phyloP scores from a whole-genome alignment of 2,329 filamentous ascomycete genomes.

The Thelonectria discophora region DNA sequence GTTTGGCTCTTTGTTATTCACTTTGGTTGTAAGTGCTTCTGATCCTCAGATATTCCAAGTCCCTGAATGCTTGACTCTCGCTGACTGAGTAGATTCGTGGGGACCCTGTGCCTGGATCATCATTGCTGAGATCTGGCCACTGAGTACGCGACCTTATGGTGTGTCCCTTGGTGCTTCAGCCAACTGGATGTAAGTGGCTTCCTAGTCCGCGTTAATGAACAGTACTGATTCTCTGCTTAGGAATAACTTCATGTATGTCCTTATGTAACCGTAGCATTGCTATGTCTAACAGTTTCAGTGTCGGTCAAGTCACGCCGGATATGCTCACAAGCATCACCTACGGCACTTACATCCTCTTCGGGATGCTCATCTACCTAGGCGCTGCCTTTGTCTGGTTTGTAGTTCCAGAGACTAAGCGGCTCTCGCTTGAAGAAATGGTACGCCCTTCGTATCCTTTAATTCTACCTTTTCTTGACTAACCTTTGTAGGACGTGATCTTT shows the following conservation, averaged over 20 bases:
- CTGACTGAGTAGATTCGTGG: constrained; percentile 64
- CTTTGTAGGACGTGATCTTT: constrained; percentile 68
- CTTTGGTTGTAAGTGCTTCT: constrained; percentile 64
- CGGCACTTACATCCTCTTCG: constrained; percentile 78
- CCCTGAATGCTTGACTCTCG: too few species aligned
- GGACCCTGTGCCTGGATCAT: constrained; percentile 80
- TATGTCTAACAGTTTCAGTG: constrained; percentile 39
- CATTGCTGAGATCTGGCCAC: constrained; percentile 77
- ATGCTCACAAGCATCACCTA: constrained; percentile 72
- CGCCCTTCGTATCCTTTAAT: fast-evolving
- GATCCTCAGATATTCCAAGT: fast-evolving
- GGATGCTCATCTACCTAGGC: constrained; percentile 69
- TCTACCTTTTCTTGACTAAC: constrained; percentile 9
- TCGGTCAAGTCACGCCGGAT: constrained; percentile 75
- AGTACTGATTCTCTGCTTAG: constrained; percentile 17
- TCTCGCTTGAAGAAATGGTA: constrained; percentile 72
- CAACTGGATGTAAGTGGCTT: constrained; percentile 62
- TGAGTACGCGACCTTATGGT: constrained; percentile 75
- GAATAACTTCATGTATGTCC: constrained; percentile 62
- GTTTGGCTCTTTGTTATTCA: constrained; percentile 79
- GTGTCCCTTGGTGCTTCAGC: constrained; percentile 72
- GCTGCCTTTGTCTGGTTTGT: constrained; percentile 70
- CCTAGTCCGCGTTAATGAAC: fast-evolving
- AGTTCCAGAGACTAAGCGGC: constrained; percentile 71
- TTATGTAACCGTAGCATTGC: fast-evolving